Conservation (phyloP, 805 yeast genomes). For the Nakazawaea ernobii region DNA sequence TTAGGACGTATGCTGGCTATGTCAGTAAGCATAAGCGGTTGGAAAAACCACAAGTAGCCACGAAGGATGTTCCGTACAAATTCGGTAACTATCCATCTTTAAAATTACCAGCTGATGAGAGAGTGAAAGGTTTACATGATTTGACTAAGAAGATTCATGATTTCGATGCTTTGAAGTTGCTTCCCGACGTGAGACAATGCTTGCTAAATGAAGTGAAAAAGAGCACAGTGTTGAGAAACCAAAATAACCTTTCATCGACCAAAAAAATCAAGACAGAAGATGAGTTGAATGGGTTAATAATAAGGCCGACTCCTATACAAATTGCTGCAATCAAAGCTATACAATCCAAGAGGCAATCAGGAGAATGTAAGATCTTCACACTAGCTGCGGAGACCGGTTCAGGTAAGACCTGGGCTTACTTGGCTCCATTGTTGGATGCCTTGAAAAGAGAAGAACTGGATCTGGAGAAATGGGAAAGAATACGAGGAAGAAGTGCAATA, state of each 20-base stretch:
- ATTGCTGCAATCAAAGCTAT: slow-evolving; percentile 62
- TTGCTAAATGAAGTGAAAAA: slow-evolving; percentile 47
- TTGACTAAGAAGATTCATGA: slow-evolving; percentile 47
- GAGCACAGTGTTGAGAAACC: slow-evolving; percentile 35
- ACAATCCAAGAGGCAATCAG: slow-evolving; percentile 31
- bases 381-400: slow-evolving; percentile 97
- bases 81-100: slow-evolving; percentile 48
- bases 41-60: slow-evolving; percentile 12
- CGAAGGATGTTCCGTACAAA: slow-evolving; percentile 23
- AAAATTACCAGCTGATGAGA: slow-evolving; percentile 30
- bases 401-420: slow-evolving; percentile 91
- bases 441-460: slow-evolving; percentile 52
- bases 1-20: slow-evolving; percentile 5
- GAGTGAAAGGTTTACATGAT: slow-evolving; percentile 29
- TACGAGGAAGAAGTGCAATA: slow-evolving; percentile 38
- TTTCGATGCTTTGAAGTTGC: slow-evolving; percentile 62
- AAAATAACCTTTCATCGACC: slow-evolving; percentile 22
- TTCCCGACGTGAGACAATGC: slow-evolving; percentile 61
- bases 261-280: slow-evolving; percentile 25
- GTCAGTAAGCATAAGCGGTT: slow-evolving; percentile 14
- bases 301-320: slow-evolving; percentile 78
- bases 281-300: slow-evolving; percentile 29
- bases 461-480: slow-evolving; percentile 23
- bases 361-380: slow-evolving; percentile 55
- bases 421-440: slow-evolving; percentile 69